Conservation (phyloP, 306 rosid species). For the Citrullus amarus region DNA sequence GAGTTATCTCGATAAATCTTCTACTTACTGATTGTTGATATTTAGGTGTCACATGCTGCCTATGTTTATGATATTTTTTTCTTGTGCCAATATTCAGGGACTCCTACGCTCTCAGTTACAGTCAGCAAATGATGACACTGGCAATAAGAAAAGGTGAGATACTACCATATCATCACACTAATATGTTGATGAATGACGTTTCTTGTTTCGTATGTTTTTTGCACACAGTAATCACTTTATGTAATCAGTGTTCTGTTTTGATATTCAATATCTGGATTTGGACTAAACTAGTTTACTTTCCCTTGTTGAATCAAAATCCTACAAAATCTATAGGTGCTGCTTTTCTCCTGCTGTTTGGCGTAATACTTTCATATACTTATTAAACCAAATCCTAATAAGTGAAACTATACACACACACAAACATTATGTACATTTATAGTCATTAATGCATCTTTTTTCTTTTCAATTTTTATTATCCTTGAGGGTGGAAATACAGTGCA, state of each 20-base stretch:
- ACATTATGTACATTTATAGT: not conserved
- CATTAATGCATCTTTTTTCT: not conserved
- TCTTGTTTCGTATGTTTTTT: not conserved
- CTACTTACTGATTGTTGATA: not conserved
- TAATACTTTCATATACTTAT: not conserved
- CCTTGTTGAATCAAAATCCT: not conserved
- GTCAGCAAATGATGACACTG: constrained; percentile 68
- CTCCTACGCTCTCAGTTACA: constrained; percentile 71
- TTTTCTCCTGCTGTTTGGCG: not conserved
- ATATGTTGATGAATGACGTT: not conserved
- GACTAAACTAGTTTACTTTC: not conserved
- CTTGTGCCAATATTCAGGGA: constrained; percentile 39
- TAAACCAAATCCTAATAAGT: not conserved
- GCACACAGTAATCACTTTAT: not conserved
- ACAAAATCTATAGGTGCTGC: not conserved
- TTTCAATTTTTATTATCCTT: not conserved
- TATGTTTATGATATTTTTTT: not conserved
- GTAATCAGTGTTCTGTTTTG: not conserved
- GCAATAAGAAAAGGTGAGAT: constrained; percentile 55
- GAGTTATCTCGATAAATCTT: not conserved
- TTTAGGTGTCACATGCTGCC: not conserved
- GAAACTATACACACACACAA: not conserved
- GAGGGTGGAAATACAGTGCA: not conserved
- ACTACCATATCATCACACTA: not conserved
- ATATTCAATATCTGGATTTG: not conserved